These are phyloP conservation scores for Diversispora epigaea DNA, from an alignment of 192 early-diverging fungal species.

Conservation along the genomic window DNA sequence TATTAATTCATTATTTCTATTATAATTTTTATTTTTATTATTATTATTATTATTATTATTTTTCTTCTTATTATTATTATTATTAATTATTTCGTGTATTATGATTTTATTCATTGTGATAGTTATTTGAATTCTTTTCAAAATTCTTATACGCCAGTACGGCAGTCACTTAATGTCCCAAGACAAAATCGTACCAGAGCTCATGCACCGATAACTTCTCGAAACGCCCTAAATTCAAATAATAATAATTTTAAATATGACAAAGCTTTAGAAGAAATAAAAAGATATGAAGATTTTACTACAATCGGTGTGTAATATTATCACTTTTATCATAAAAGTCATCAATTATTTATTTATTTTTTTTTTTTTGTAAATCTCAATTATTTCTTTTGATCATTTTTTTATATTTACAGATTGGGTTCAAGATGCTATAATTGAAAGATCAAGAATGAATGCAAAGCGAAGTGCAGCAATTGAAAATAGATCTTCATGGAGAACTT, in stretches of 20 bases:
- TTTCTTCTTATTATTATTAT: no score
- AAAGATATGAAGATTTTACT: slow-evolving; percentile 67
- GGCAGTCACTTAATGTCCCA: not conserved
- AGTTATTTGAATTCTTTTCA: slow-evolving; percentile 19
- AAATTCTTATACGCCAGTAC: not conserved
- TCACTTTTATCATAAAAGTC: not conserved
- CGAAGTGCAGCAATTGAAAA: slow-evolving; percentile 40
- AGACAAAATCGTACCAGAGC: no score
- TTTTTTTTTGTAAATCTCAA: not conserved
- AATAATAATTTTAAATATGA: slow-evolving; percentile 36
- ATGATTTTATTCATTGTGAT: not conserved
- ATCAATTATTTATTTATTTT: not conserved
- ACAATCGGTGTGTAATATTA: slow-evolving; percentile 50
- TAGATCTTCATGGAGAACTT: slow-evolving; percentile 49
- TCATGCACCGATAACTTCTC: not conserved
- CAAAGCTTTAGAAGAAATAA: slow-evolving; percentile 50
- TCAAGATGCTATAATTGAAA: slow-evolving; percentile 62
- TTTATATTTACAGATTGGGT: slow-evolving; percentile 56
- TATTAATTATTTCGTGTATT: not conserved
- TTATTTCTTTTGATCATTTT: not conserved
- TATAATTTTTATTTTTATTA: not conserved
- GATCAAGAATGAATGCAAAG: slow-evolving; percentile 51
- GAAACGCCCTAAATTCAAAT: not conserved
- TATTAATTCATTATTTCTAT: not conserved
- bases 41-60: not conserved